Evolutionary conservation across 495 filamentous ascomycete species (phyloP).

Genomic region (Pseudoneurospora amorphoporcata): DNA sequence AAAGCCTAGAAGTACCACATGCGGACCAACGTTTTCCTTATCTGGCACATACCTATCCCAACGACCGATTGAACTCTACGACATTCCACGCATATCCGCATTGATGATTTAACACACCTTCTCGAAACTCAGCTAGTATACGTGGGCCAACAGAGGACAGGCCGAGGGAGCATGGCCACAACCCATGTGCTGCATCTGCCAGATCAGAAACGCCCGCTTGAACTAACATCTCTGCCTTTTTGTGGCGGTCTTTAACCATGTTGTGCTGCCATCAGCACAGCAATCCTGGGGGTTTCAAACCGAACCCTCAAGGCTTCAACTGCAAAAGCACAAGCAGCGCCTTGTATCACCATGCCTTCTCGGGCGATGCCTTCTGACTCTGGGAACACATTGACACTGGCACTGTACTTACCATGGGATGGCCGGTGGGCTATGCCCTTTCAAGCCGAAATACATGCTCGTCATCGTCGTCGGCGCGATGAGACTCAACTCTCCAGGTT

Average conservation of each 20-base stretch:
- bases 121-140: background rate
- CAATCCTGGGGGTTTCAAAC: background rate
- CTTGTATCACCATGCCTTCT: background rate
- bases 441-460: background rate
- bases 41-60: background rate
- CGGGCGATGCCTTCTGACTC: background rate
- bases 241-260: background rate
- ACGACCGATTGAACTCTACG: background rate
- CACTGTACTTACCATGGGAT: background rate
- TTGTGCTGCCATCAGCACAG: background rate
- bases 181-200: background rate
- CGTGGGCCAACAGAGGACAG: background rate
- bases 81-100: background rate
- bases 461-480: background rate
- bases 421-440: background rate
- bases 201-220: background rate
- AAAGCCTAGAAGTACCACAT: background rate
- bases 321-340: background rate
- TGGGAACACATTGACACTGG: background rate
- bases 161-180: background rate
- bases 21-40: background rate
- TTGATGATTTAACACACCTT: background rate
- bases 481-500: background rate
- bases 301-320: background rate
- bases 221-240: background rate